Percentiles rank a stretch among this genome's conserved stretches.
Evolutionary conservation across 2,329 filamentous ascomycete genomes (phyloP).

Genomic region (Aspergillus glaucus): DNA sequence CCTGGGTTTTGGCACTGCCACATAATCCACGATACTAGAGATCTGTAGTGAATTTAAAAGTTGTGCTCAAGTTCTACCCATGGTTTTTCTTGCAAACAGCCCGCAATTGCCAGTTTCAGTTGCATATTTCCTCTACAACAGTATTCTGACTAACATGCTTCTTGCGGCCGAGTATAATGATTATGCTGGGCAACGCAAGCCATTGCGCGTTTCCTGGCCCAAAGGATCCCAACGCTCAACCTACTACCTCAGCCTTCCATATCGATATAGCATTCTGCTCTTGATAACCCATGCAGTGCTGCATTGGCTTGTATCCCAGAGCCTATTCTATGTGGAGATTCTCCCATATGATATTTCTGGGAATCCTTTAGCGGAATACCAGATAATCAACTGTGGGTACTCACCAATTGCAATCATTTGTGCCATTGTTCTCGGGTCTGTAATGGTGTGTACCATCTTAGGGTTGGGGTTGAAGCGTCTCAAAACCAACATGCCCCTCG

Average conservation of each 20-base stretch:
- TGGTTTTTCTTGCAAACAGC: slow-evolving; percentile 22
- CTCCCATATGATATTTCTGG: slow-evolving; percentile 19
- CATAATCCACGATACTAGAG: no score
- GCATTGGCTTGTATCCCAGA: slow-evolving; percentile 45
- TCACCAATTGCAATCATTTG: not conserved
- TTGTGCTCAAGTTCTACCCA: no score
- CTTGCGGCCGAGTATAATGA: slow-evolving; percentile 43
- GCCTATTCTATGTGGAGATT: slow-evolving; percentile 30
- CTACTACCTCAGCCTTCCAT: slow-evolving; percentile 41
- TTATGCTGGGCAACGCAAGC: slow-evolving; percentile 30
- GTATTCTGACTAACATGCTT: slow-evolving; percentile 39
- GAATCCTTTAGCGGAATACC: not conserved
- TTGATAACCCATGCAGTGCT: slow-evolving; percentile 26
- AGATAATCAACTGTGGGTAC: not conserved
- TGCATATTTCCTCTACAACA: slow-evolving; percentile 29
- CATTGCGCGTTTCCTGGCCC: slow-evolving; percentile 40
- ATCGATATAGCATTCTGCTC: slow-evolving; percentile 37
- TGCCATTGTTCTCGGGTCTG: not conserved
- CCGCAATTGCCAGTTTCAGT: slow-evolving; percentile 27
- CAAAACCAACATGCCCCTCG: slow-evolving; percentile 2
- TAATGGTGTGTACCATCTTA: not conserved
- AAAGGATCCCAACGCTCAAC: slow-evolving; percentile 36
- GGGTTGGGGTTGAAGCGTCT: not conserved
- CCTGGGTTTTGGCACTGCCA: no score
- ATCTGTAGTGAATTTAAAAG: no score